These are phyloP conservation scores for Podospora sp. DNA, from an alignment of 495 filamentous ascomycete genomes.

Conservation along the genomic window DNA sequence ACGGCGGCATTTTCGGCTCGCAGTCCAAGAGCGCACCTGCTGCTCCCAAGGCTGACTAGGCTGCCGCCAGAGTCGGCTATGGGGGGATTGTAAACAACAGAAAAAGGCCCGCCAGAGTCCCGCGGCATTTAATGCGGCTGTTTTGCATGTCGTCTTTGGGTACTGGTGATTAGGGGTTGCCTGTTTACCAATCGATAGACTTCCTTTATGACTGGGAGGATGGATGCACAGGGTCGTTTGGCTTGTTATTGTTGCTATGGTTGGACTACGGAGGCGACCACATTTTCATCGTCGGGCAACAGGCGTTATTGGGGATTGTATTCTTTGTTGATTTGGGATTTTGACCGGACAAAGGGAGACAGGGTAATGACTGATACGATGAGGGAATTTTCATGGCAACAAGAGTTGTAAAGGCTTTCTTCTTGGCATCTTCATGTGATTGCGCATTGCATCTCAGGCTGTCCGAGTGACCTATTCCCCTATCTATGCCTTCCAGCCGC, in stretches of 20 bases:
- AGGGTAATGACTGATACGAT: constrained; percentile 24
- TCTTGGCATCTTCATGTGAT: background rate
- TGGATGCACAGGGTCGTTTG: background rate
- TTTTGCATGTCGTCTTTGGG: background rate
- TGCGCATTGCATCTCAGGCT: background rate
- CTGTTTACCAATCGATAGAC: background rate
- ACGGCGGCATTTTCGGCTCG: constrained; percentile 28
- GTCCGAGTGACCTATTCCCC: constrained; percentile 9
- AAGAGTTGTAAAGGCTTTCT: background rate
- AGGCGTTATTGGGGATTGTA: constrained; percentile 5
- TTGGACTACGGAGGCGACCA: background rate
- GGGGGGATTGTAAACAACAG: background rate
- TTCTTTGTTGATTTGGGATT: constrained; percentile 7
- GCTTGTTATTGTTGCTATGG: background rate
- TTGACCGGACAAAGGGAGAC: constrained; percentile 1
- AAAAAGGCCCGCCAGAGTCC: background rate
- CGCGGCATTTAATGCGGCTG: background rate
- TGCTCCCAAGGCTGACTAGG: background rate
- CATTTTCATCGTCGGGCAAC: background rate
- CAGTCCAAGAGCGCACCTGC: background rate
- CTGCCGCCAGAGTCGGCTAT: background rate
- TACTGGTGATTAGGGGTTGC: background rate
- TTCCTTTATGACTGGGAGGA: background rate
- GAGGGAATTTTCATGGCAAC: constrained; percentile 13
- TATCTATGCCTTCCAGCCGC: constrained; percentile 65